Evolutionary conservation across 495 filamentous ascomycete genomes (phyloP).

Genomic region (Penicillium dipodomyicola): DNA sequence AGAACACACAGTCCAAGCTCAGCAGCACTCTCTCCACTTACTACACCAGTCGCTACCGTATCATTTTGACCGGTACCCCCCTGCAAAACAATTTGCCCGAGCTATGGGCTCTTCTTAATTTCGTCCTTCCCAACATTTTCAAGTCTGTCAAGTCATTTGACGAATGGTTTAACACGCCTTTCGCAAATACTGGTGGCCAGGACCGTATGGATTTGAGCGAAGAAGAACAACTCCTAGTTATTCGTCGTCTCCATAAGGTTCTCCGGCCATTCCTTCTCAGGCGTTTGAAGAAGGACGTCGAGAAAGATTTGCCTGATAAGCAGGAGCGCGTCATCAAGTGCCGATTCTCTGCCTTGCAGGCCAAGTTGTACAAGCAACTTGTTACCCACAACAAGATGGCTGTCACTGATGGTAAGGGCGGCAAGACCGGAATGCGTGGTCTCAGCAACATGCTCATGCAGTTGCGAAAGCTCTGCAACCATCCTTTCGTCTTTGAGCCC

Average conservation of each 20-base stretch:
- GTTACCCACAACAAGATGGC: conserved; percentile 90
- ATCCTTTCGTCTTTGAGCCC: conserved; percentile 97
- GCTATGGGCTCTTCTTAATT: conserved; percentile 96
- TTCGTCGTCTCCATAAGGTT: conserved; percentile 97
- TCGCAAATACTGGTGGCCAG: conserved; percentile 95
- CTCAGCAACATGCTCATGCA: conserved; percentile 99
- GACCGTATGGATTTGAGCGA: conserved; percentile 98
- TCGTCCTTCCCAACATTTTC: conserved; percentile 97
- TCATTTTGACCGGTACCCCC: conserved; percentile 96
- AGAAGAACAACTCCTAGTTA: conserved; percentile 98
- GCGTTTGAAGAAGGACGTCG: conserved; percentile 98
- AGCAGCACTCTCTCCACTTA: conserved; percentile 92
- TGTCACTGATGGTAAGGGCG: conserved; percentile 92
- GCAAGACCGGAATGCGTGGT: conserved; percentile 91
- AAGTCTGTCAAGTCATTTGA: conserved; percentile 99
- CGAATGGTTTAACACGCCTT: conserved; percentile 99
- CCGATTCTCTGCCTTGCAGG: conserved; percentile 92
- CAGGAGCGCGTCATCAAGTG: conserved; percentile 99
- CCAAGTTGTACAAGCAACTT: conserved; percentile 93
- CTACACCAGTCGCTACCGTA: conserved; percentile 88
- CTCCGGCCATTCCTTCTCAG: conserved; percentile 94
- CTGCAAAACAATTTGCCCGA: conserved; percentile 97
- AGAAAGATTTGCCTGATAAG: conserved; percentile 97
- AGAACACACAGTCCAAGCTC: conserved; percentile 96
- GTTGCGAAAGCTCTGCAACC: conserved; percentile 96